Base-by-base conservation (phyloP, 1,284 basidiomycete species). In the Athelia sp. region DNA sequence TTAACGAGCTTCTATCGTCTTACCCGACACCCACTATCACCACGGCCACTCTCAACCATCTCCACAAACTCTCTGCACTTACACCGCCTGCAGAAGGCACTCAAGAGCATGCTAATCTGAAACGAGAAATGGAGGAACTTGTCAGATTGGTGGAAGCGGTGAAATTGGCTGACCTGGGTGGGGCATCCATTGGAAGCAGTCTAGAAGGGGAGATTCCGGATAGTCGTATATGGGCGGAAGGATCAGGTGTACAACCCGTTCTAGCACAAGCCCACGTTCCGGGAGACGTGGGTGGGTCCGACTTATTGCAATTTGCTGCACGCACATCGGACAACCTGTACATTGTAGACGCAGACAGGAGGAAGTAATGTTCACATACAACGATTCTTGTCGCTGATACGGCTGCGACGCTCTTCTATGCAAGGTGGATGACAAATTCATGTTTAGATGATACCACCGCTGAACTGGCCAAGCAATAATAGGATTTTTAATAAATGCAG, bases 141-240 rank as follows among this genome's bases (percentile, higher is more conserved):
- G 70, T 90, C 51, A 78, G 74, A 54, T 70, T 91, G 6, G 87
- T 91, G 10, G 87, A 90, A 60, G 87, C 87, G 4, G 87, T 90
- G 47, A 85, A 78, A 61, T 62, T 86, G 23, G 80, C 82, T 34
- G 65, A 84, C 49, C 71, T 76, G 19, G 60, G 61, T 23, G 52
- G 51, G 45, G 49, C 62, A 4, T 53, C 2, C 51, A 34, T 29
- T 47, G 54, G 44, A 50, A 50, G 43, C 48, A 26, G 50, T 49
- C 29, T 49, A 45, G 50, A 53, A 36, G 43, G 53, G 21, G 53
- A 49, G 23, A 63, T 78, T 19, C 70, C 73, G 21, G 76, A 78
- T 54, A 76, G 73, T 17, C 63, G 73, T 34, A 61, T 78, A 48
- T 73, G 71, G 71, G 62, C 66, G 2, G 64, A 70, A 50, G 69